Base-by-base conservation (phyloP, 2,329 filamentous ascomycete species). In the Fonsecaea erecta region DNA sequence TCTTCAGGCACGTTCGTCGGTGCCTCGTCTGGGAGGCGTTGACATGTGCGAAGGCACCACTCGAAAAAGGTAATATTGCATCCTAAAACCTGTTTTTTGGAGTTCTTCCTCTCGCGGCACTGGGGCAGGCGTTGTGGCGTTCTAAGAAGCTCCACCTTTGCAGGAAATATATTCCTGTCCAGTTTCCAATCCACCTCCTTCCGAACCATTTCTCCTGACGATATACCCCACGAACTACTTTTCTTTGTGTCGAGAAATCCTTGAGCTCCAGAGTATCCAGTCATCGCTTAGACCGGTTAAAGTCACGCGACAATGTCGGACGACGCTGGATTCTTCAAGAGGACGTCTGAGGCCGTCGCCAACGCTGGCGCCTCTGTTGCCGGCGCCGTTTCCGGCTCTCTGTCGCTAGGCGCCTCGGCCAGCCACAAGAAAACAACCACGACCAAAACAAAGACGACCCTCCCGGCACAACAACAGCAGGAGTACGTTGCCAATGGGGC, bases 401-500 rank as follows among this genome's bases (percentile, higher is more conserved):
- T 71, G n/a, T 63, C 59, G 16, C 43, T 70, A 14, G 59, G 65
- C 26, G 68, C 69, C 14, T 56, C 62, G 18, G 57, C 68, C n/a
- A 66, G 63, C 57, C 63, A 64, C 35, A 70, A 70, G 61, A 71
- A 71, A 62, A 71, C 68, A 9, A 71, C 69, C 1, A 70, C 69
- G 6, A 65, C 65, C 12, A 68, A 46, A 21, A 68, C 61, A 35
- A 58, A 34, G 32, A 58, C 43, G 6, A 26, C 43, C 2, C 26
- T 56, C 52, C 61, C 34, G 14, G 59, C 32, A 16, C 43, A 51
- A 2, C 54, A 68, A 26, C 63, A 66, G 21, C 61, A 66, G 18
- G 46, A 51, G 14, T 57, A 64, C 12, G 60, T 58, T 43, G 34
- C 43, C 7, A 51, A 52, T 28, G 65, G 75, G 67, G 79, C 77